A percentile compares a stretch with the other conserved stretches of the same genome.
phyloP scores from a whole-genome alignment of 306 rosid species.

The Pueraria montana region DNA sequence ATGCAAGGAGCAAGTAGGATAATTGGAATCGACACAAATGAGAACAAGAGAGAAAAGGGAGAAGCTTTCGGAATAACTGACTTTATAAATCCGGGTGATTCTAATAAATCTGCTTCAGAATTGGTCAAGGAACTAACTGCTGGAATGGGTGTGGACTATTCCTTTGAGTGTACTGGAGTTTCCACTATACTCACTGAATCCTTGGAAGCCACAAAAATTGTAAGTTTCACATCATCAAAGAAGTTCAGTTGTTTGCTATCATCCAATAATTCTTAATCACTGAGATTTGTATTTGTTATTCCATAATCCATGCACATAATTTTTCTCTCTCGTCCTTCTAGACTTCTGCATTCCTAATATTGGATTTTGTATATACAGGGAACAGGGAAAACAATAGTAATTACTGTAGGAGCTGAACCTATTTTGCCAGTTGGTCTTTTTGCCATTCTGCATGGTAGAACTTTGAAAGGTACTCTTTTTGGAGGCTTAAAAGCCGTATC shows the following conservation, averaged over 20 bases:
- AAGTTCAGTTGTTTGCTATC: not conserved
- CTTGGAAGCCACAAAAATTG: constrained; percentile 62
- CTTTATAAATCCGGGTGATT: constrained; percentile 53
- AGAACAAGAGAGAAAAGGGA: constrained; percentile 51
- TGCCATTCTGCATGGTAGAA: constrained; percentile 54
- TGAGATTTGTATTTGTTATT: not conserved
- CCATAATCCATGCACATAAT: too few species aligned
- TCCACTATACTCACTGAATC: constrained; percentile 49
- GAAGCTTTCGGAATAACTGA: constrained; percentile 63
- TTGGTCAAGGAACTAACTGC: constrained; percentile 53
- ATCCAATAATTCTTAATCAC: not conserved
- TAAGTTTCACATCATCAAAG: constrained; percentile 38
- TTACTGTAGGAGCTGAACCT: constrained; percentile 38
- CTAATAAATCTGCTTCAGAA: constrained; percentile 49
- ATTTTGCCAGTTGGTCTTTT: constrained; percentile 14
- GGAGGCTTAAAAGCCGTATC: constrained; percentile 59
- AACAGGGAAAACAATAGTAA: constrained; percentile 47
- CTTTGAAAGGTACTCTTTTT: constrained; percentile 57
- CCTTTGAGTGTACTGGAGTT: constrained; percentile 67
- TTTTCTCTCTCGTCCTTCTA: too few species aligned
- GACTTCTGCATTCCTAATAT: too few species aligned
- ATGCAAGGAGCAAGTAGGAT: constrained; percentile 56
- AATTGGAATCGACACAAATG: constrained; percentile 67
- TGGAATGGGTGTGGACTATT: constrained; percentile 70
- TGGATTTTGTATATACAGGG: constrained; percentile 43